Percentiles rank a stretch among this genome's conserved stretches.
Conservation (phyloP, 2,329 filamentous ascomycete species). For the Phoma herbarum region DNA sequence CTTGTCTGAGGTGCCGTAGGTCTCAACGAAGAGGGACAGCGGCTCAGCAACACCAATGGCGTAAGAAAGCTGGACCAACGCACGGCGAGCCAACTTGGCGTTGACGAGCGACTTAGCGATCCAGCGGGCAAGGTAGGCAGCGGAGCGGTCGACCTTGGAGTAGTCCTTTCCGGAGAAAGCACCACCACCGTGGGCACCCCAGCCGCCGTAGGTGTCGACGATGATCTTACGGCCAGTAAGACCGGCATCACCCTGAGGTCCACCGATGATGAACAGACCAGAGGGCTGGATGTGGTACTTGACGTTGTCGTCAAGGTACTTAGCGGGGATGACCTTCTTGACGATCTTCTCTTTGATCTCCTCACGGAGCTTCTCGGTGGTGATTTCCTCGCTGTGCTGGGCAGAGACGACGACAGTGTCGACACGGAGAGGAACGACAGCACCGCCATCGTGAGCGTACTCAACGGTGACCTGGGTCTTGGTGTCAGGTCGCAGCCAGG, state of each 20-base stretch:
- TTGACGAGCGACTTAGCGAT: conserved; percentile 97
- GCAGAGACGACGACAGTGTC: conserved; percentile 97
- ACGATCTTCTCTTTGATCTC: conserved; percentile 98
- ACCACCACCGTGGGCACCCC: conserved; percentile 99
- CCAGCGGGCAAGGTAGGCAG: conserved; percentile 97
- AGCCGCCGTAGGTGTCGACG: conserved; percentile 99
- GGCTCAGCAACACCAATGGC: conserved; percentile 99
- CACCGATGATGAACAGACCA: conserved; percentile 98
- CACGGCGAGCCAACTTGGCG: conserved; percentile 88
- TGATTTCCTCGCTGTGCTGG: conserved; percentile 89
- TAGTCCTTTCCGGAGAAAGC: conserved; percentile 99
- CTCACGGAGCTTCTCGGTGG: conserved; percentile 90
- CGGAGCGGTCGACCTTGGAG: conserved; percentile 99
- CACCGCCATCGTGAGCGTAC: conserved; percentile 96
- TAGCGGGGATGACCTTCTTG: conserved; percentile 88
- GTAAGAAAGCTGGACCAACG: conserved; percentile 97
- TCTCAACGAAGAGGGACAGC: conserved; percentile 96
- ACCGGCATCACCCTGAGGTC: conserved; percentile 98
- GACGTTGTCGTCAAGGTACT: conserved; percentile 92
- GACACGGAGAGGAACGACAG: conserved; percentile 89
- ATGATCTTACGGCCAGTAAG: conserved; percentile 99
- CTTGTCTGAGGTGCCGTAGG: conserved; percentile 93
- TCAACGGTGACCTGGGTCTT: conserved; percentile 99
- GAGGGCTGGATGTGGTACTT: conserved; percentile 99
- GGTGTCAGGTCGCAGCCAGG: conserved; percentile 97